These are phyloP conservation scores for Aspergillus jensenii DNA, from an alignment of 2,329 filamentous ascomycete genomes.

Conservation along the genomic window DNA sequence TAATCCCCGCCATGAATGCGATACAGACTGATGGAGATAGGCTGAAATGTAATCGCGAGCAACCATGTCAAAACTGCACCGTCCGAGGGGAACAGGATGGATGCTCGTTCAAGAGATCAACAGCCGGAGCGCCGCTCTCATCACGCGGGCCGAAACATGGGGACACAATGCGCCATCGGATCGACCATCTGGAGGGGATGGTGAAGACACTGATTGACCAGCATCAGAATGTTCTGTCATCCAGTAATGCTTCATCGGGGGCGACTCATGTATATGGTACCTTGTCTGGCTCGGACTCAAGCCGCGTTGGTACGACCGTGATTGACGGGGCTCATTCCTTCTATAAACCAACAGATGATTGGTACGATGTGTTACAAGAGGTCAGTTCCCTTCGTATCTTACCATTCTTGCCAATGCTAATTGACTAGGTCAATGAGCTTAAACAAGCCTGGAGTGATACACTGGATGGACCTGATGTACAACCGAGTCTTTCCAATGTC, in stretches of 20 bases:
- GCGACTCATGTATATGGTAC: not conserved
- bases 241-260: not conserved
- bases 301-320: not conserved
- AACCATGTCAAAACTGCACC: slow-evolving; percentile 10
- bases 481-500: not conserved
- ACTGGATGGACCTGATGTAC: not conserved
- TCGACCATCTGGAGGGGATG: slow-evolving; percentile 8
- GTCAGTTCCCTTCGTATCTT: not conserved
- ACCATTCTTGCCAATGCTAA: not conserved
- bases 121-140: not conserved
- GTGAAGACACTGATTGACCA: slow-evolving; percentile 8
- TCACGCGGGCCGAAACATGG: not conserved
- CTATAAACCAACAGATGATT: slow-evolving; percentile 7
- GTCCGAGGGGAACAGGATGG: not conserved
- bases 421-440: slow-evolving; percentile 6
- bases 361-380: slow-evolving; percentile 11
- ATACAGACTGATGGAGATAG: slow-evolving; percentile 2
- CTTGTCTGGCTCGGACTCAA: not conserved
- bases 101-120: not conserved
- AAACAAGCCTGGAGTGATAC: slow-evolving; percentile 3
- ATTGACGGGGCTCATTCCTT: slow-evolving; percentile 9
- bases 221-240: not conserved
- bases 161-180: slow-evolving; percentile 4
- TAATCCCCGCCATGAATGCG: not conserved
- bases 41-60: slow-evolving; percentile 11